Conservation (phyloP, 306 rosid genomes). For the Cyamopsis tetragonoloba region DNA sequence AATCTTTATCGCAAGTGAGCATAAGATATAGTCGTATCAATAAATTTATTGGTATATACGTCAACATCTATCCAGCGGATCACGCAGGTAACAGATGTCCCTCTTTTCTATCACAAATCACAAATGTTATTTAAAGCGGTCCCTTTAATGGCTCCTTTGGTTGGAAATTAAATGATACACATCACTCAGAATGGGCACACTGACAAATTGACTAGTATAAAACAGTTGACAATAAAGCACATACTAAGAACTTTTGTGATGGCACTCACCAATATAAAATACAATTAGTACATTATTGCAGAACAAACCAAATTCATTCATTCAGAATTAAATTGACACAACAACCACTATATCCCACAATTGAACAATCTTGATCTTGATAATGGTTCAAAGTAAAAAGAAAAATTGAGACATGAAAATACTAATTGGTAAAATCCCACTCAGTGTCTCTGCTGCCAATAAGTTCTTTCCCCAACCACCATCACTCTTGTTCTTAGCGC, state of each 20-base stretch:
- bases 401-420: conserved; percentile 33
- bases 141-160: conserved; percentile 19
- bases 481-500: conserved; percentile 24
- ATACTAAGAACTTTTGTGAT: too few species aligned
- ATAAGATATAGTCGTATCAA: too few species aligned
- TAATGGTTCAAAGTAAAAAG: conserved; percentile 28
- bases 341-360: neutral
- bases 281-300: neutral
- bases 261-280: too few species aligned
- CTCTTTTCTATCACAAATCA: neutral
- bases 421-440: conserved; percentile 36
- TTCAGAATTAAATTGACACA: neutral
- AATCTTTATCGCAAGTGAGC: too few species aligned
- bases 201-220: neutral
- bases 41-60: too few species aligned
- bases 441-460: conserved; percentile 25
- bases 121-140: conserved; percentile 12
- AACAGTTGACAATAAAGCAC: neutral
- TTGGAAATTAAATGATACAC: conserved; percentile 2
- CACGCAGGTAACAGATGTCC: neutral
- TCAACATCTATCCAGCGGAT: neutral
- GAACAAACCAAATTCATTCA: neutral
- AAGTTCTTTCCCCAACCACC: conserved; percentile 43
- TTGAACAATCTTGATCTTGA: neutral
- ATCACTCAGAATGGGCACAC: conserved; percentile 1